Evolutionary conservation across 2,329 filamentous ascomycete genomes (phyloP).

Genomic region (Pezicula rhizophila): DNA sequence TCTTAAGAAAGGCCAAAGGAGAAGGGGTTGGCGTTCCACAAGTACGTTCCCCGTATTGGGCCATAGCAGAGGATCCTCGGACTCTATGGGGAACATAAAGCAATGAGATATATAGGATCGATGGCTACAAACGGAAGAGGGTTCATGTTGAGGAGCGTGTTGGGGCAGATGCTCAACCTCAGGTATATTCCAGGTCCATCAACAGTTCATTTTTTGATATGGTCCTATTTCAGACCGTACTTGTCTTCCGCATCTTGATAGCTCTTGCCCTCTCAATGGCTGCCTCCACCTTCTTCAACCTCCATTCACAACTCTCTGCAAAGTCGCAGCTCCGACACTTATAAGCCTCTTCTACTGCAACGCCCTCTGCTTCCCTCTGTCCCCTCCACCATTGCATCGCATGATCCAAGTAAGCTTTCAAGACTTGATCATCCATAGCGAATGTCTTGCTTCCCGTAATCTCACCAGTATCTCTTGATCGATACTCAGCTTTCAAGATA

Average conservation of each 20-base stretch:
- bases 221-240: too few relatives aligned
- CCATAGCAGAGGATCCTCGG: too few relatives aligned
- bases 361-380: constrained; percentile 63
- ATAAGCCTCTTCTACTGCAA: constrained; percentile 77
- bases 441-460: constrained; percentile 56
- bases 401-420: constrained; percentile 61
- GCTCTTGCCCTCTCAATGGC: constrained; percentile 24
- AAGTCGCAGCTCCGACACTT: constrained; percentile 88
- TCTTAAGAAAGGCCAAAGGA: too few relatives aligned
- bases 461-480: constrained; percentile 37
- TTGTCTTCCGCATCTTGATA: neutral
- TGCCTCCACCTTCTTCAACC: constrained; percentile 62
- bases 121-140: too few relatives aligned
- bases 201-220: too few relatives aligned
- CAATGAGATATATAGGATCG: too few relatives aligned
- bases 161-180: too few relatives aligned
- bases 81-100: too few relatives aligned
- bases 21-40: too few relatives aligned
- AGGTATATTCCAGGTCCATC: too few relatives aligned
- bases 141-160: too few relatives aligned
- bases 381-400: constrained; percentile 89
- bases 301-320: constrained; percentile 71
- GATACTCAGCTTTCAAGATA: constrained; percentile 52
- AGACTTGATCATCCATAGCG: constrained; percentile 55
- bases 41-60: too few relatives aligned